Conservation (phyloP, 371 early-diverging fungal genomes). For the Batrachochytrium dendrobatidis region DNA sequence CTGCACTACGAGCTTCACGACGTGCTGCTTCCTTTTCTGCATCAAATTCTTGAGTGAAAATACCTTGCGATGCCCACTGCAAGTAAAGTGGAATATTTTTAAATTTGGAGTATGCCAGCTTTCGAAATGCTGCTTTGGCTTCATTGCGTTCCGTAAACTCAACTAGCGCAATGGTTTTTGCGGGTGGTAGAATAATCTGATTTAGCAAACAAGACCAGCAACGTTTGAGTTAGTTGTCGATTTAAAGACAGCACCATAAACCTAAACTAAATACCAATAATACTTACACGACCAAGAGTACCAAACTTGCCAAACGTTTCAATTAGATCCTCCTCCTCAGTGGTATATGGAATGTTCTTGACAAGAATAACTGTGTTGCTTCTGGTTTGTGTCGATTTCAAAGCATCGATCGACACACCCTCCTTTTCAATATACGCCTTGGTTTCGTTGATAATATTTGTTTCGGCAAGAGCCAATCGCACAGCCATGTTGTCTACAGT, state of each 20-base stretch:
- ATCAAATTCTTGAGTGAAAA: constrained; percentile 64
- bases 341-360: constrained; percentile 85
- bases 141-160: constrained; percentile 86
- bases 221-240: not conserved
- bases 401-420: constrained; percentile 72
- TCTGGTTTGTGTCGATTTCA: constrained; percentile 56
- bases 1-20: constrained; percentile 2
- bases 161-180: constrained; percentile 87
- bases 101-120: constrained; percentile 83
- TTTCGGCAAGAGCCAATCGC: constrained; percentile 91
- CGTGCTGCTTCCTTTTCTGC: constrained; percentile 19
- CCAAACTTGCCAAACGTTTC: constrained; percentile 81
- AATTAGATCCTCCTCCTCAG: constrained; percentile 70
- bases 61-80: constrained; percentile 84
- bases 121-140: constrained; percentile 81
- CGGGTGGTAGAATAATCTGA: constrained; percentile 88
- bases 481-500: constrained; percentile 85
- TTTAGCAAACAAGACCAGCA: constrained; percentile 16
- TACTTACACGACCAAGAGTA: constrained; percentile 76
- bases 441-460: constrained; percentile 88
- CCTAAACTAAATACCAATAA: too few relatives aligned
- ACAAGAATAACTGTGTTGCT: constrained; percentile 86
- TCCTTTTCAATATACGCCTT: constrained; percentile 77
- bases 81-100: constrained; percentile 85
- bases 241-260: constrained; percentile 5